Evolutionary conservation across 345 rosid genomes (phyloP), one percentile per base, ranked within the genome.

Genomic region (Rhizophora mangle): DNA sequence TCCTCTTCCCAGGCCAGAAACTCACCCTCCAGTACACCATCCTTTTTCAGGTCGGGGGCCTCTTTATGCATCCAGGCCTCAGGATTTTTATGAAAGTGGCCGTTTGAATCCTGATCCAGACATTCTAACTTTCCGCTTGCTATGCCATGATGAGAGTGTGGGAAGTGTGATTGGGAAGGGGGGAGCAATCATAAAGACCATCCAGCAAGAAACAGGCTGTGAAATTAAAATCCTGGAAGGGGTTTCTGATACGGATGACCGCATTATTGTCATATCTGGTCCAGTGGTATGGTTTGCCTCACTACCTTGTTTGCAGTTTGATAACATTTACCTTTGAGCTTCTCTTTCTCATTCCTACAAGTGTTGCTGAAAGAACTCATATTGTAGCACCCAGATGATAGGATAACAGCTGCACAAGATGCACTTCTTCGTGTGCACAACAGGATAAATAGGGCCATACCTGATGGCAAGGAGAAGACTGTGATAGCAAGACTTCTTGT

Each of bases 101-200:
- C 10, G 72, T 78, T 58, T 82, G 80, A 75, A 72, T 76, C 81
- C 81, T 69, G 57, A 81, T 60, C 74, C 56, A 26, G 89, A 85
- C 46, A 46, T 78, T 16, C 61, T 90, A 70, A 85, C 85, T 63
- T 88, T 82, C 71, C 89, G 93, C 31, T 60, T 90, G 51, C 60
- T 88, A 60, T 88, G 93, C 64, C 83, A 64, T 59, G 79, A 84
- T 53, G 93, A 85, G 63, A 83, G 76, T 68, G 93, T 86, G 36
- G 91, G 96, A 67, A 81, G 82, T 70, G 79, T 90, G 56, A 90
- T 90, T 75, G 96, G 93, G 73, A 90, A 88, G 68, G 96, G 88
- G 29, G 96, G 96, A 67, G 36, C 85, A 51, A 73, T 85, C 47
- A 76, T 90, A 69, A 88, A 79, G 78, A n/a, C 80, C 29, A 83